Evolutionary conservation across 2,329 filamentous ascomycete species (phyloP).

Genomic region (Cryphonectria radicalis): DNA sequence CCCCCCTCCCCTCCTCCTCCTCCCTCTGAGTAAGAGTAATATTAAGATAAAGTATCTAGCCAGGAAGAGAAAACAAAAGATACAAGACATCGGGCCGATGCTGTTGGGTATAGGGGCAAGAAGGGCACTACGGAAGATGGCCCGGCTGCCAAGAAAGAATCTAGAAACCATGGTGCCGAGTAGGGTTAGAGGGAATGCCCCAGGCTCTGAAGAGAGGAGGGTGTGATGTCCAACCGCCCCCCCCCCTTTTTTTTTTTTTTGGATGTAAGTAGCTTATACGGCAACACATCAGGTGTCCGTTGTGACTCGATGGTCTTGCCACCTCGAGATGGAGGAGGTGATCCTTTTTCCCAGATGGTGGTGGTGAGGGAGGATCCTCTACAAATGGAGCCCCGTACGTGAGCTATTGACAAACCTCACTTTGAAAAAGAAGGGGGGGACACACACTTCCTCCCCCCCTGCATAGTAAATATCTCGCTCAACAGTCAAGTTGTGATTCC

Average conservation of each 20-base stretch:
- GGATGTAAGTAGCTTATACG: background rate
- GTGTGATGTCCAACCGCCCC: no score
- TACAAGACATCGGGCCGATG: background rate
- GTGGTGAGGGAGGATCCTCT: background rate
- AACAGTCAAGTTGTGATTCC: background rate
- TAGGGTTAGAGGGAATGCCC: background rate
- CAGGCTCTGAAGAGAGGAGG: background rate
- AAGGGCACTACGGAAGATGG: background rate
- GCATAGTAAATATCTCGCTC: background rate
- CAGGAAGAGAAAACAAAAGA: background rate
- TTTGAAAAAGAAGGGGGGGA: no score
- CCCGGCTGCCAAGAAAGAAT: conserved; percentile 1
- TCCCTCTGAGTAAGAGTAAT: background rate
- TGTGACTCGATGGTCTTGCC: background rate
- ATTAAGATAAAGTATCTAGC: background rate
- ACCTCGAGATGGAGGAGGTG: background rate
- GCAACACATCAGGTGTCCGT: background rate
- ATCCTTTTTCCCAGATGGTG: background rate
- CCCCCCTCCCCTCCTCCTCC: no score
- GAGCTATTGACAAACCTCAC: background rate
- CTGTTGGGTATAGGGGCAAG: background rate
- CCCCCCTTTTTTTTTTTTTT: background rate
- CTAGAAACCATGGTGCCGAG: background rate
- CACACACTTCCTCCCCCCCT: background rate
- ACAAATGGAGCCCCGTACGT: background rate